These are phyloP conservation scores for Ganoderma sinense DNA, from an alignment of 1,284 basidiomycete genomes.

Conservation along the genomic window DNA sequence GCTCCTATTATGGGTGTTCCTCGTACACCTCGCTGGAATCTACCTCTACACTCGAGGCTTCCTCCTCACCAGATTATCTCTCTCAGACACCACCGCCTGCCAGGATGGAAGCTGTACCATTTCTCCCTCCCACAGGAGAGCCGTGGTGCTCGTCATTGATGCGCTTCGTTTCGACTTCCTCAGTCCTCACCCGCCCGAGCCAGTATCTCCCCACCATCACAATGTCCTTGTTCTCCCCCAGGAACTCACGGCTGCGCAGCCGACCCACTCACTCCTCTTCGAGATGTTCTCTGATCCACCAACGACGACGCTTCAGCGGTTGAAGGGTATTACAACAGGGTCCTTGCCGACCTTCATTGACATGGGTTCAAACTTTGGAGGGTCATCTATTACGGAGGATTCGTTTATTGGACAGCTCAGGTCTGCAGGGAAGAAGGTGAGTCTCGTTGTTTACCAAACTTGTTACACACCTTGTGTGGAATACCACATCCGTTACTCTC, in stretches of 20 bases:
- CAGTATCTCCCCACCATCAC: slow-evolving; percentile 79
- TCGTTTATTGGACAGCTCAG: slow-evolving; percentile 75
- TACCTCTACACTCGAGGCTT: slow-evolving; percentile 91
- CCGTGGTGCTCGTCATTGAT: slow-evolving; percentile 91
- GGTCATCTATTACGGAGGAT: slow-evolving; percentile 87
- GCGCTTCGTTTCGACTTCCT: slow-evolving; percentile 96
- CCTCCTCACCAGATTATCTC: slow-evolving; percentile 83
- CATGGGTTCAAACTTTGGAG: slow-evolving; percentile 91
- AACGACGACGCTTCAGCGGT: slow-evolving; percentile 93
- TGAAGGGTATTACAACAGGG: slow-evolving; percentile 96
- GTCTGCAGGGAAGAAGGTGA: slow-evolving; percentile 63
- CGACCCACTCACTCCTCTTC: slow-evolving; percentile 84
- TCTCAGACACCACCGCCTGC: slow-evolving; percentile 67
- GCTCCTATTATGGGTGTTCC: slow-evolving; percentile 66
- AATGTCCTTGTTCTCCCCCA: slow-evolving; percentile 83
- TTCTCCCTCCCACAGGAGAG: slow-evolving; percentile 75
- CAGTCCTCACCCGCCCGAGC: slow-evolving; percentile 70
- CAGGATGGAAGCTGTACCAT: slow-evolving; percentile 54
- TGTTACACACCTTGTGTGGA: neutral
- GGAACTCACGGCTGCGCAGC: slow-evolving; percentile 68
- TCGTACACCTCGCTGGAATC: slow-evolving; percentile 67
- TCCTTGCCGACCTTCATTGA: slow-evolving; percentile 97
- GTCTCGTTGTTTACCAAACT: slow-evolving; percentile 24
- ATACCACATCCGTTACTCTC: neutral
- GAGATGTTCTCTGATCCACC: slow-evolving; percentile 95